Percentiles rank a stretch among this genome's conserved stretches.
phyloP scores from a whole-genome alignment of 1,284 basidiomycete genomes.

The Abortiporus biennis region DNA sequence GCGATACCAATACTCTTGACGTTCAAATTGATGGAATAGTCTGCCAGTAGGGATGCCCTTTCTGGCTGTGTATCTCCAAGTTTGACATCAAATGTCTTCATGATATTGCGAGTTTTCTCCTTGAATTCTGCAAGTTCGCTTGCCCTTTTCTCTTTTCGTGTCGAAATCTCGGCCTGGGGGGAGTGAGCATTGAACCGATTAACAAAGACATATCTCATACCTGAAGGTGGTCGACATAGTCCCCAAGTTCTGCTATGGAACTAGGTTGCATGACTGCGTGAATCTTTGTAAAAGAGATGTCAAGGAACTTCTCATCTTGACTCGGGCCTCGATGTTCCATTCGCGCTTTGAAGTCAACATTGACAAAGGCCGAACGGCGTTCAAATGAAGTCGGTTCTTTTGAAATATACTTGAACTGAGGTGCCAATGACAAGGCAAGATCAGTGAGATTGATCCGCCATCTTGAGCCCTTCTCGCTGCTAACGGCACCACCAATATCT shows the following conservation, averaged over 20 bases:
- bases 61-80: conserved; percentile 31
- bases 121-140: conserved; percentile 78
- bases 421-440: conserved; percentile 67
- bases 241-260: conserved; percentile 82
- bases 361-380: conserved; percentile 77
- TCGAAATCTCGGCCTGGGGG: conserved; percentile 62
- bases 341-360: conserved; percentile 59
- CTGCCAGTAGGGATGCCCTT: conserved; percentile 56
- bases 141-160: conserved; percentile 67
- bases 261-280: conserved; percentile 92
- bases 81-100: conserved; percentile 68
- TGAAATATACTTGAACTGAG: conserved; percentile 34
- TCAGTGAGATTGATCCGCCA: conserved; percentile 69
- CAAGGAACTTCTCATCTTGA: conserved; percentile 29
- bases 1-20: conserved; percentile 77
- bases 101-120: conserved; percentile 66
- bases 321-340: no score
- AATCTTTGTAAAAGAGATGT: conserved; percentile 63
- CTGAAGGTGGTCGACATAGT: conserved; percentile 81
- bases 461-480: conserved; percentile 30
- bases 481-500: conserved; percentile 58
- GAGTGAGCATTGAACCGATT: background rate
- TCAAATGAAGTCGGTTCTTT: conserved; percentile 39
- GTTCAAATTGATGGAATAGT: conserved; percentile 58
- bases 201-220: conserved; percentile 29